These are phyloP conservation scores for Dictyostelium brefeldianum DNA, from an alignment of 78 protist genomes.

Conservation along the genomic window DNA sequence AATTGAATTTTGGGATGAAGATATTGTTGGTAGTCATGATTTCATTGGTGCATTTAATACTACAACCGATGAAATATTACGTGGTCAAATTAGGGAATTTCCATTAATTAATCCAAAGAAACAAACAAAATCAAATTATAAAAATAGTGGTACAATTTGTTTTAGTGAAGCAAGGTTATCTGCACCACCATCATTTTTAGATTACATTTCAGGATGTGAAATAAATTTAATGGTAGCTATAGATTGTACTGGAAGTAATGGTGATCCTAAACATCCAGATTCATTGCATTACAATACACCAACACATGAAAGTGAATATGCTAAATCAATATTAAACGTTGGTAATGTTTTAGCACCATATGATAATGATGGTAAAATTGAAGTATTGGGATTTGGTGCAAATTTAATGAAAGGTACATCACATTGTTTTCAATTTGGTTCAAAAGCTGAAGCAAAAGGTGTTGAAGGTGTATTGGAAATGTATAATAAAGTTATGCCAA, in stretches of 20 bases:
- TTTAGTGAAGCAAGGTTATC: constrained; percentile 10
- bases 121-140: constrained; percentile 34
- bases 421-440: constrained; percentile 83
- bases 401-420: constrained; percentile 8
- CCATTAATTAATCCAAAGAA: constrained; percentile 70
- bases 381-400: constrained; percentile 95
- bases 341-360: constrained; percentile 80
- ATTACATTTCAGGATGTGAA: constrained; percentile 84
- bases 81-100: constrained; percentile 1
- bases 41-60: constrained; percentile 73
- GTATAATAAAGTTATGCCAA: not conserved
- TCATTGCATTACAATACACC: constrained; percentile 87
- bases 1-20: constrained; percentile 77
- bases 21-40: constrained; percentile 80
- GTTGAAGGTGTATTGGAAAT: constrained; percentile 56
- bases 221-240: constrained; percentile 85
- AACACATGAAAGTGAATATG: constrained; percentile 79
- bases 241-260: constrained; percentile 95
- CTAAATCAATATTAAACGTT: constrained; percentile 69
- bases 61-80: constrained; percentile 22
- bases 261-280: constrained; percentile 27
- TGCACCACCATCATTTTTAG: constrained; percentile 63
- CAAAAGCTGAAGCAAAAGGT: not conserved
- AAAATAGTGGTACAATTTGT: constrained; percentile 66
- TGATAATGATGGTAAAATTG: constrained; percentile 86